Percentiles rank a stretch among this genome's conserved stretches.
Evolutionary conservation across 805 yeast genomes (phyloP).

Genomic region (Saturnispora besseyi): DNA sequence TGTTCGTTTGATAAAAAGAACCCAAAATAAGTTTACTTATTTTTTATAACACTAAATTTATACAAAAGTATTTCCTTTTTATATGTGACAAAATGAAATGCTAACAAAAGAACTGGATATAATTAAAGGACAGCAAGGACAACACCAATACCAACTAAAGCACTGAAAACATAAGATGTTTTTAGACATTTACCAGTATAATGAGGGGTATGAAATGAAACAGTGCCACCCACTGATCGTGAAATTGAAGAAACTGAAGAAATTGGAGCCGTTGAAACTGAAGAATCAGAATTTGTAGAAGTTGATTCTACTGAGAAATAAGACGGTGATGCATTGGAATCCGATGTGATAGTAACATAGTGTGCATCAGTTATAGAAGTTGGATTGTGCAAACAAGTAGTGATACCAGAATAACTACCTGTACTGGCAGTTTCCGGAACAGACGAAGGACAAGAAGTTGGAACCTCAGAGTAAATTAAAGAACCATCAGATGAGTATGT

Average conservation of each 20-base stretch:
- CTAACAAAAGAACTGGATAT: not conserved
- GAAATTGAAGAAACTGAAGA: slow-evolving; percentile 10
- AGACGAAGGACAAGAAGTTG: slow-evolving; percentile 7
- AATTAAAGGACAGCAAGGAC: slow-evolving; percentile 14
- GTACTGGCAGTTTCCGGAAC: slow-evolving; percentile 1
- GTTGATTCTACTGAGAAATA: slow-evolving; percentile 28
- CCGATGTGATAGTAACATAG: not conserved
- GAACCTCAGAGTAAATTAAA: slow-evolving; percentile 10
- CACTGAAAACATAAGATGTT: slow-evolving; percentile 23
- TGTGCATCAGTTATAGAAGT: slow-evolving; percentile 1
- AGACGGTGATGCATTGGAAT: slow-evolving; percentile 11
- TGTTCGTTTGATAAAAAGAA: slow-evolving; percentile 40
- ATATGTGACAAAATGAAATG: not conserved
- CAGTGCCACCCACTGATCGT: slow-evolving; percentile 20
- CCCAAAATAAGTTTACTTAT: slow-evolving; percentile 21
- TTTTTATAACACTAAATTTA: not conserved
- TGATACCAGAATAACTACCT: slow-evolving; percentile 3
- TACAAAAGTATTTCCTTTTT: no score
- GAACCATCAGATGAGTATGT: slow-evolving; percentile 10
- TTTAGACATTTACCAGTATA: slow-evolving; percentile 26
- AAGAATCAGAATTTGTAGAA: slow-evolving; percentile 13
- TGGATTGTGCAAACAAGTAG: slow-evolving; percentile 5
- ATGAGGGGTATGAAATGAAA: slow-evolving; percentile 18
- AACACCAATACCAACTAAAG: slow-evolving; percentile 23
- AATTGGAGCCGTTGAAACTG: slow-evolving; percentile 5